Percentiles rank a stretch among this genome's conserved stretches.
phyloP scores from a whole-genome alignment of 768 basidiomycete genomes.

The Leccinum obscurum region DNA sequence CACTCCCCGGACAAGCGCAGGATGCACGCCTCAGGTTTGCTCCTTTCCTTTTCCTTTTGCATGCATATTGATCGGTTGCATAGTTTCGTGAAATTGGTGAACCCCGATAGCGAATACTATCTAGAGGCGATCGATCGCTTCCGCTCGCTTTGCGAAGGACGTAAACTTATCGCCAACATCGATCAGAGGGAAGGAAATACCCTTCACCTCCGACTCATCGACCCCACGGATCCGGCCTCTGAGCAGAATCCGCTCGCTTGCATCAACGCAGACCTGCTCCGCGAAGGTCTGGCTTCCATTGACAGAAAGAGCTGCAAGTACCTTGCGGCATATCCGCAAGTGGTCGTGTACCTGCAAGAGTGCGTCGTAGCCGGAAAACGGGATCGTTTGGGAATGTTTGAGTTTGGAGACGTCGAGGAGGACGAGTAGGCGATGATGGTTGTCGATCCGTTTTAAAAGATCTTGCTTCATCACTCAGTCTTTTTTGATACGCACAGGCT shows the following conservation, averaged over 20 bases:
- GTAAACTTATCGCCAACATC: conserved; percentile 94
- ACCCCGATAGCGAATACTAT: conserved; percentile 83
- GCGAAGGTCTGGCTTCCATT: conserved; percentile 82
- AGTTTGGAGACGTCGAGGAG: conserved; percentile 89
- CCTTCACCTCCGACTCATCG: conserved; percentile 90
- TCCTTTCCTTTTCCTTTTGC: neutral
- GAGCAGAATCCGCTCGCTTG: conserved; percentile 70
- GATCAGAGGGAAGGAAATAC: conserved; percentile 79
- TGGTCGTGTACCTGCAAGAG: conserved; percentile 64
- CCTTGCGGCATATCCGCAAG: conserved; percentile 63
- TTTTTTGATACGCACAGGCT: neutral
- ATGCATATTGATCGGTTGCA: conserved; percentile 4
- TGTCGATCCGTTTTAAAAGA: conserved; percentile 14
- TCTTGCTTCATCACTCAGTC: conserved; percentile 13
- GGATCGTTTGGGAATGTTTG: conserved; percentile 80
- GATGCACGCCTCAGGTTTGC: conserved; percentile 85
- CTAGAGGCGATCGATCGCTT: conserved; percentile 85
- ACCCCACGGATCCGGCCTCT: conserved; percentile 72
- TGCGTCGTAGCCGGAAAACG: conserved; percentile 66
- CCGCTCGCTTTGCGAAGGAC: conserved; percentile 83
- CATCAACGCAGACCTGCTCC: conserved; percentile 86
- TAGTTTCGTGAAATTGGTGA: conserved; percentile 86
- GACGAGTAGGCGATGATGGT: conserved; percentile 48
- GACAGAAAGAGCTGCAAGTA: conserved; percentile 81
- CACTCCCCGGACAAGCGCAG: conserved; percentile 89